Base-by-base conservation (phyloP, 2,329 filamentous ascomycete genomes). In the Elsinoe fawcettii region DNA sequence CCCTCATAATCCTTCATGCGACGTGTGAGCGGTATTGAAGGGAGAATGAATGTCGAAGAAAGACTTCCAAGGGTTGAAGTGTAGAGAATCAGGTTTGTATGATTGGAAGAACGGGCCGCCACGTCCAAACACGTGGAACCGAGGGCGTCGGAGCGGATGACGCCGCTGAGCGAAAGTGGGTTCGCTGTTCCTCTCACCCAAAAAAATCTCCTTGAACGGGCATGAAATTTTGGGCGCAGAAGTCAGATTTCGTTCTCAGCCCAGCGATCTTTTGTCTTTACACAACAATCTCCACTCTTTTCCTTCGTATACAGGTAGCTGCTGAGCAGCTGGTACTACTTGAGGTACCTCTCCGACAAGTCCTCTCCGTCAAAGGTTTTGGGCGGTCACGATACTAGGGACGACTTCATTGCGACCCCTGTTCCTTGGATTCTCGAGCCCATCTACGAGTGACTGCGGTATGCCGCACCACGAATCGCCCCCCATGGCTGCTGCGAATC, bases 391-490 rank as follows among this genome's bases (percentile, higher is more conserved):
- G 11, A 12, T 4, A 5, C 20, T n/a, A 23, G 11, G 39, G n/a
- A 54, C 22, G n/a, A 54, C 22, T 6, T n/a, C 51, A 27, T 18
- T 9, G 18, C 30, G 14, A n/a, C 51, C 32, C 51, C 14, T 23
- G 25, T 18, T 18, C 23, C 8, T 18, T 44, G 16, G 14, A 25
- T 16, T 20, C 25, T 44, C 20, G 53, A 39, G 6, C 8, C 16
- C 18, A 30, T 14, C 11, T 18, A 6, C 9, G 22, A 16, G 8
- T 18, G 16, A 22, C 20, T 55, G 55, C 34, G 53, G 55, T 54
- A 78, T 77, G 75, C 75, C 76, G 63, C 76, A 78, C 68, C 71
- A 70, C 67, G 76, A 78, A 63, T 77, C 75, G 66, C 75, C 76
- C 57, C 69, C 74, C 60, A 76, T 77, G 74, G 62, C 67, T 47